Conservation (phyloP, 176 grass and related monocot genomes). For the Triticum monococcum region DNA sequence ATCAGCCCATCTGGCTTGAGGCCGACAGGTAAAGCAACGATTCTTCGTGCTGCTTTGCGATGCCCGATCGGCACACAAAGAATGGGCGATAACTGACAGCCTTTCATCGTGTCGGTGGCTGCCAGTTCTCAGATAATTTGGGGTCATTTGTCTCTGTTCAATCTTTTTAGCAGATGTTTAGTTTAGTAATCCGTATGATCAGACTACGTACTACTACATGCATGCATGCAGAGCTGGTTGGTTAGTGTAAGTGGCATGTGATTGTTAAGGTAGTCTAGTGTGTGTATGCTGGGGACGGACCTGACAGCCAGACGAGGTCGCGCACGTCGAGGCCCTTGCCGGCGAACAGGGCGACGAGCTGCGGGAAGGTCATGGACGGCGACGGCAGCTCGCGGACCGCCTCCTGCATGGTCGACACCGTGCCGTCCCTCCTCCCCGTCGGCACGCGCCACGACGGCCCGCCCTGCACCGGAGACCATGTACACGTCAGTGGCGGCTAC, state of each 20-base stretch:
- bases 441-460: slow-evolving; percentile 86
- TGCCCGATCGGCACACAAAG: background rate
- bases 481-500: background rate
- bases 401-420: slow-evolving; percentile 59
- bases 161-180: background rate
- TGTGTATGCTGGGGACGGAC: slow-evolving; percentile 3
- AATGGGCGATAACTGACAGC: background rate
- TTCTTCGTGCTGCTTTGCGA: slow-evolving; percentile 31
- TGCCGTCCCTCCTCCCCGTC: slow-evolving; percentile 81
- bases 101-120: slow-evolving; percentile 17
- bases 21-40: slow-evolving; percentile 27
- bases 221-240: background rate
- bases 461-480: slow-evolving; percentile 26
- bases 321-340: slow-evolving; percentile 63
- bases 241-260: background rate
- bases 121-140: background rate
- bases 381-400: slow-evolving; percentile 58
- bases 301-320: slow-evolving; percentile 85
- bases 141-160: background rate
- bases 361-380: slow-evolving; percentile 49
- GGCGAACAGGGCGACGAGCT: slow-evolving; percentile 53
- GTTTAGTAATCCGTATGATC: background rate
- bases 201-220: background rate
- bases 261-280: background rate
- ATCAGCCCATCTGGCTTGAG: slow-evolving; percentile 12